phyloP scores from a whole-genome alignment of 495 filamentous ascomycete genomes.

The Penicillium daleae region DNA sequence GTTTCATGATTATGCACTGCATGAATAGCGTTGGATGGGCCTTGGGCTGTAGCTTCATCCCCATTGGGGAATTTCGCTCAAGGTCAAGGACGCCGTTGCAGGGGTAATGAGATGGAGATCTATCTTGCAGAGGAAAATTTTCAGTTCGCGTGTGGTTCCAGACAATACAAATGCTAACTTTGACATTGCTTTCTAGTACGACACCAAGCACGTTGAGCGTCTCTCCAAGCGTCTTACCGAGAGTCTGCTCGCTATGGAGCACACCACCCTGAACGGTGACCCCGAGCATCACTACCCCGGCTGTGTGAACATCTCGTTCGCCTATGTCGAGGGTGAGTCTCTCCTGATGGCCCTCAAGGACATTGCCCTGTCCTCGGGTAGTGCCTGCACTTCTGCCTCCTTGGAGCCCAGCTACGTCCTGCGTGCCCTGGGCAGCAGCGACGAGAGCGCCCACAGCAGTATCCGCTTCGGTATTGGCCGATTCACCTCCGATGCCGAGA shows the following conservation, averaged over 20 bases:
- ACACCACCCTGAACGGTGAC: slow-evolving; percentile 90
- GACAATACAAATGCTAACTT: slow-evolving; percentile 33
- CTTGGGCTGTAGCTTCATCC: slow-evolving; percentile 48
- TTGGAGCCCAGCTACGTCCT: slow-evolving; percentile 96
- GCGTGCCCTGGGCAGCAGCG: slow-evolving; percentile 89
- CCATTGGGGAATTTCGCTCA: slow-evolving; percentile 35
- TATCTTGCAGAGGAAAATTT: slow-evolving; percentile 6
- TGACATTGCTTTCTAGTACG: slow-evolving; percentile 64
- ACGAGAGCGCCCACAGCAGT: slow-evolving; percentile 96
- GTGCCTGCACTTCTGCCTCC: slow-evolving; percentile 95
- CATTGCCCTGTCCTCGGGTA: slow-evolving; percentile 94
- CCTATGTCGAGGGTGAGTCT: slow-evolving; percentile 97
- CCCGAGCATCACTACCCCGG: slow-evolving; percentile 84
- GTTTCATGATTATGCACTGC: slow-evolving; percentile 55
- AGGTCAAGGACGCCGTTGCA: slow-evolving; percentile 54
- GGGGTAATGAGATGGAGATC: slow-evolving; percentile 50
- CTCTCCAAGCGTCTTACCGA: slow-evolving; percentile 83
- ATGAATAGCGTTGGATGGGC: slow-evolving; percentile 62
- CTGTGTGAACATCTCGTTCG: slow-evolving; percentile 97
- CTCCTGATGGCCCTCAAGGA: slow-evolving; percentile 98
- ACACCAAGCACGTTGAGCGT: slow-evolving; percentile 76
- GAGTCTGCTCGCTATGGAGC: slow-evolving; percentile 84
- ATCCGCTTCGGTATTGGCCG: slow-evolving; percentile 97
- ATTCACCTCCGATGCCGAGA: slow-evolving; percentile 93
- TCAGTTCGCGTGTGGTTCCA: background rate